phyloP scores from a whole-genome alignment of 2,329 filamentous ascomycete genomes.

The Ilyonectria sp. region DNA sequence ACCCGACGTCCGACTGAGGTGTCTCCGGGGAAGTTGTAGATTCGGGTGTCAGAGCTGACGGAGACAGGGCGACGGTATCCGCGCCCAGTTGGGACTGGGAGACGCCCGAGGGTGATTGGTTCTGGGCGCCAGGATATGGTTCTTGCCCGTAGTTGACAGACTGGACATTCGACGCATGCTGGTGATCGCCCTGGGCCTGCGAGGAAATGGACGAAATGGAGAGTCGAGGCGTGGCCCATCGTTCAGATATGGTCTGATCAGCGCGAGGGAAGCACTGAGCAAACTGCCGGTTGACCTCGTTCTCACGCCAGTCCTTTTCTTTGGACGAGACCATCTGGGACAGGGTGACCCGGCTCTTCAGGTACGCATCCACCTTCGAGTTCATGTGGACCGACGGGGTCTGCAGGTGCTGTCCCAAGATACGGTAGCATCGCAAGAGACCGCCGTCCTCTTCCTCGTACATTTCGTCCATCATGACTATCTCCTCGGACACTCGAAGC shows the following conservation, averaged over 20 bases:
- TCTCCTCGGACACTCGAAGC: constrained; percentile 86
- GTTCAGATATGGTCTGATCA: constrained; percentile 44
- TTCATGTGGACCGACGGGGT: constrained; percentile 75
- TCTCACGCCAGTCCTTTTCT: constrained; percentile 58
- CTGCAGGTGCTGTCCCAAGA: constrained; percentile 75
- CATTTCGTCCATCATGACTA: constrained; percentile 93
- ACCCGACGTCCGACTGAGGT: constrained; percentile 38
- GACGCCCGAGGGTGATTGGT: constrained; percentile 34
- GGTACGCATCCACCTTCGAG: constrained; percentile 67
- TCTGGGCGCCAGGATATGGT: constrained; percentile 19
- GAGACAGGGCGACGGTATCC: constrained; percentile 39
- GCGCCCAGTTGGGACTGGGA: constrained; percentile 17
- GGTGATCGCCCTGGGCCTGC: too few species aligned
- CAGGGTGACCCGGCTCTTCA: constrained; percentile 61
- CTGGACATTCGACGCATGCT: too few species aligned
- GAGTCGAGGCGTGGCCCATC: constrained; percentile 35
- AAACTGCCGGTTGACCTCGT: constrained; percentile 64
- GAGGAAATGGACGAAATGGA: too few species aligned
- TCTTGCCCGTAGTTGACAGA: background rate
- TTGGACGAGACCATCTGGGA: constrained; percentile 56
- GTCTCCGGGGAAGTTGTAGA: constrained; percentile 42
- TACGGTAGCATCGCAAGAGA: constrained; percentile 75
- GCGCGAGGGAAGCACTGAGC: constrained; percentile 62
- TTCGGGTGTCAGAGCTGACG: constrained; percentile 47
- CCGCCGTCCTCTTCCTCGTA: constrained; percentile 96